A percentile compares a stretch with the other conserved stretches of the same genome.
Evolutionary conservation across 768 basidiomycete genomes (phyloP).

Genomic region (Serendipita sp.): DNA sequence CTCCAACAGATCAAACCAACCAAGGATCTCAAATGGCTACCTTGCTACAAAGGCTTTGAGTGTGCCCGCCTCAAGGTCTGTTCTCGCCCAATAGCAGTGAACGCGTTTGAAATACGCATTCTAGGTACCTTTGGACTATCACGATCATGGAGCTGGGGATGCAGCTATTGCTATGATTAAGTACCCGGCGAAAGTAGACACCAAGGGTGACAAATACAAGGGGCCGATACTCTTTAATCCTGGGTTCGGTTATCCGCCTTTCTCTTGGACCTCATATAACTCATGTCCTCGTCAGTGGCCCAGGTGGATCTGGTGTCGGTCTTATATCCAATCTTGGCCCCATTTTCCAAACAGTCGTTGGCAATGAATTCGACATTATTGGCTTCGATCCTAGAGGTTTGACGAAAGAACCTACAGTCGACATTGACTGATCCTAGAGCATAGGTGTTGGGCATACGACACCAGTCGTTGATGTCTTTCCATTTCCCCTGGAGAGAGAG

Average conservation of each 20-base stretch:
- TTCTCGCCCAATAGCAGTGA: neutral
- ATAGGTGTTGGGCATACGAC: neutral
- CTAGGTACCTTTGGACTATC: slow-evolving; percentile 33
- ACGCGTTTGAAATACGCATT: neutral
- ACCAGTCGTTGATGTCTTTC: neutral
- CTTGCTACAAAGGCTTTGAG: slow-evolving; percentile 15
- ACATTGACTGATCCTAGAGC: neutral
- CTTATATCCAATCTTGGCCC: slow-evolving; percentile 16
- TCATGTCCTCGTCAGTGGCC: slow-evolving; percentile 23
- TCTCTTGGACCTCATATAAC: neutral
- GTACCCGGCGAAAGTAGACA: slow-evolving; percentile 22
- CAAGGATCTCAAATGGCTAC: slow-evolving; percentile 17
- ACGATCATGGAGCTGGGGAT: slow-evolving; percentile 23
- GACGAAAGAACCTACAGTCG: neutral
- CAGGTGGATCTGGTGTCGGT: slow-evolving; percentile 29
- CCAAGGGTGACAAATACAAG: slow-evolving; percentile 21
- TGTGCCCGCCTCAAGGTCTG: slow-evolving; percentile 22
- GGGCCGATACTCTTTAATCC: slow-evolving; percentile 33
- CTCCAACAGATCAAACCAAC: slow-evolving; percentile 16
- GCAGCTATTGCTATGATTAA: slow-evolving; percentile 29
- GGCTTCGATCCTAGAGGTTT: slow-evolving; percentile 33
- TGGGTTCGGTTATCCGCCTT: neutral
- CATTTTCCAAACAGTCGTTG: slow-evolving; percentile 20
- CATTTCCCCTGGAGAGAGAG: neutral
- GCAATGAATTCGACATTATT: slow-evolving; percentile 30